These are phyloP conservation scores for Pilatotrama ljubarskyi DNA, from an alignment of 768 basidiomycete genomes.

Conservation along the genomic window DNA sequence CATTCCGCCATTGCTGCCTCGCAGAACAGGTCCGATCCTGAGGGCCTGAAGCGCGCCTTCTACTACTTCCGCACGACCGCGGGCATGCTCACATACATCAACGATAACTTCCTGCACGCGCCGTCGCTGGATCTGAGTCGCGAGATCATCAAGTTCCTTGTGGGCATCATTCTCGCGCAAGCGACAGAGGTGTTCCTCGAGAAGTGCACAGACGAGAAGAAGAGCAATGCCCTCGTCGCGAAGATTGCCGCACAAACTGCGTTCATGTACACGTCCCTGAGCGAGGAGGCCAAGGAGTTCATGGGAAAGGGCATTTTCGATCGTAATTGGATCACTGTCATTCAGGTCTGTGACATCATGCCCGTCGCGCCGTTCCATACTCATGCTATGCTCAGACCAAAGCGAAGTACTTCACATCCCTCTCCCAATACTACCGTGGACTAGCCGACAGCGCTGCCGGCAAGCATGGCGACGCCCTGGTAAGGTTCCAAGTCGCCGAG, in stretches of 20 bases:
- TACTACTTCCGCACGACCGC: slow-evolving; percentile 87
- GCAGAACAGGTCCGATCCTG: slow-evolving; percentile 84
- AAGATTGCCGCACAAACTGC: slow-evolving; percentile 87
- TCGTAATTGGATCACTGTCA: slow-evolving; percentile 85
- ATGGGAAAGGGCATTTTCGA: slow-evolving; percentile 96
- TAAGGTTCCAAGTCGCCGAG: slow-evolving; percentile 77
- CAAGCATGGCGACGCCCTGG: slow-evolving; percentile 86
- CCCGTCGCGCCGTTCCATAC: not conserved
- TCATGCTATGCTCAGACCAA: slow-evolving; percentile 63
- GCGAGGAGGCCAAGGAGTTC: slow-evolving; percentile 94
- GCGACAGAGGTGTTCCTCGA: slow-evolving; percentile 97
- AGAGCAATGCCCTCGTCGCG: slow-evolving; percentile 69
- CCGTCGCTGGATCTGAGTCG: slow-evolving; percentile 93
- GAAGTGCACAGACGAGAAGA: slow-evolving; percentile 93
- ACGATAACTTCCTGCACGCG: slow-evolving; percentile 98
- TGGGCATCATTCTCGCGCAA: slow-evolving; percentile 86
- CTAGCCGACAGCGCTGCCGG: slow-evolving; percentile 72
- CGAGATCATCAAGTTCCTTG: slow-evolving; percentile 92
- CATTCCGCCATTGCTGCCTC: slow-evolving; percentile 89
- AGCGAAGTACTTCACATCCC: slow-evolving; percentile 82
- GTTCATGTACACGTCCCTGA: slow-evolving; percentile 75
- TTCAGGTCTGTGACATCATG: slow-evolving; percentile 56
- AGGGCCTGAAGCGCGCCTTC: slow-evolving; percentile 92
- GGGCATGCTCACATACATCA: slow-evolving; percentile 98
- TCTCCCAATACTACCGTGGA: slow-evolving; percentile 85